Conservation (phyloP, 371 early-diverging fungal genomes). For the Apophysomyces ossiformis region DNA sequence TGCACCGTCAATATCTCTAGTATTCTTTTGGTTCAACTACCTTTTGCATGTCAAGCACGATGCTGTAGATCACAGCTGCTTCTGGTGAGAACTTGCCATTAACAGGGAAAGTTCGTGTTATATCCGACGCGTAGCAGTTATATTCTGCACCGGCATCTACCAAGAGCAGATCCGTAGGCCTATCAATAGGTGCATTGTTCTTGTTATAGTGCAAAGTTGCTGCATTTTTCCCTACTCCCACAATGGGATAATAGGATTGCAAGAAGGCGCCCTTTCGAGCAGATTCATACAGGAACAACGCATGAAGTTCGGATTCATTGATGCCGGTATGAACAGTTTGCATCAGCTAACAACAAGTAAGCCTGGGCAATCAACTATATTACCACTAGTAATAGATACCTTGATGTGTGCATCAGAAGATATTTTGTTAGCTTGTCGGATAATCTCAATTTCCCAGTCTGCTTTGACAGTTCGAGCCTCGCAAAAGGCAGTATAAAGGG, state of each 20-base stretch:
- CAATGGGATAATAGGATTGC: constrained; percentile 89
- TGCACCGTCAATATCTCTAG: constrained; percentile 4
- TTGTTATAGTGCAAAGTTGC: constrained; percentile 85
- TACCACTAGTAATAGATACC: constrained; percentile 19
- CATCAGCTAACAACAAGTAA: constrained; percentile 59
- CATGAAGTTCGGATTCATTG: constrained; percentile 76
- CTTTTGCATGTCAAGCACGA: constrained; percentile 88
- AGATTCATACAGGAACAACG: constrained; percentile 77
- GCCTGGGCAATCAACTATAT: neutral
- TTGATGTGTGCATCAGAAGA: constrained; percentile 79
- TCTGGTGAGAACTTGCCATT: constrained; percentile 80
- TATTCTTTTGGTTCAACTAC: constrained; percentile 14
- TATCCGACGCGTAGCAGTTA: constrained; percentile 85
- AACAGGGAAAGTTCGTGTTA: constrained; percentile 90
- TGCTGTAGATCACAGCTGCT: constrained; percentile 78
- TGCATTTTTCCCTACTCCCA: constrained; percentile 80
- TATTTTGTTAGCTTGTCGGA: constrained; percentile 79
- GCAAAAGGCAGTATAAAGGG: constrained; percentile 63
- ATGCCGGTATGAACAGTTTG: constrained; percentile 60
- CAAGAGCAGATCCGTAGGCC: constrained; percentile 61
- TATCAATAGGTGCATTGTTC: constrained; percentile 62
- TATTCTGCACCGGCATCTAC: constrained; percentile 91
- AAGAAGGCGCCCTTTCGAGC: constrained; percentile 70
- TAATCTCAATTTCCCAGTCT: constrained; percentile 73
- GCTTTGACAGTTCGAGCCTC: constrained; percentile 84